A percentile compares a stretch with the other conserved stretches of the same genome.
phyloP scores from a whole-genome alignment of 2,329 filamentous ascomycete species.

The Paecilomyces variotii region DNA sequence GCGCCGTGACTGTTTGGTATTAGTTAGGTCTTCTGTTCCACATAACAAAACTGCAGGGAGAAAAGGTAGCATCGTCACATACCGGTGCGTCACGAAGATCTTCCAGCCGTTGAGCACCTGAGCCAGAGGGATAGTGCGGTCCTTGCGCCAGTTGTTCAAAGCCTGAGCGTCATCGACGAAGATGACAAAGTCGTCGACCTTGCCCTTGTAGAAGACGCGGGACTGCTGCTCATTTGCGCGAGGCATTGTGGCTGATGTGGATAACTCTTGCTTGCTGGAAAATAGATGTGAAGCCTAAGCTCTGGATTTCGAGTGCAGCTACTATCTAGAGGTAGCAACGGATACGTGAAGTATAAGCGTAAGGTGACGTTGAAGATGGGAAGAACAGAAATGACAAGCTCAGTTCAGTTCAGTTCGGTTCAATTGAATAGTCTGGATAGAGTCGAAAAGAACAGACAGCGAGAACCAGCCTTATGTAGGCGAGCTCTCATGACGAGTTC shows the following conservation, averaged over 20 bases:
- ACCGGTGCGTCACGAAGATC: constrained; percentile 86
- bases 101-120: constrained; percentile 85
- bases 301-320: neutral
- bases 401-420: neutral
- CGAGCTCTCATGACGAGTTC: constrained; percentile 1
- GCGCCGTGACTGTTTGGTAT: constrained; percentile 61
- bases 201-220: constrained; percentile 83
- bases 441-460: neutral
- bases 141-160: constrained; percentile 66
- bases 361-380: neutral
- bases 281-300: neutral
- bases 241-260: constrained; percentile 46
- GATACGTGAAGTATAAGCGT: neutral
- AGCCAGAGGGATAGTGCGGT: constrained; percentile 69
- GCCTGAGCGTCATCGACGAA: constrained; percentile 48
- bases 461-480: neutral
- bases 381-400: neutral
- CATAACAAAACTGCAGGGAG: neutral
- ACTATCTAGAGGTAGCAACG: neutral
- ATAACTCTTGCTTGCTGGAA: neutral
- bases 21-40: neutral
- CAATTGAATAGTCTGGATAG: neutral
- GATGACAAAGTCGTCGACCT: constrained; percentile 60
- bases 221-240: constrained; percentile 61
- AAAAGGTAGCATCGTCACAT: constrained; percentile 32